Evolutionary conservation across 1,284 basidiomycete genomes (phyloP), one percentile per base, ranked within the genome.

Genomic region (Peniophora sp.): DNA sequence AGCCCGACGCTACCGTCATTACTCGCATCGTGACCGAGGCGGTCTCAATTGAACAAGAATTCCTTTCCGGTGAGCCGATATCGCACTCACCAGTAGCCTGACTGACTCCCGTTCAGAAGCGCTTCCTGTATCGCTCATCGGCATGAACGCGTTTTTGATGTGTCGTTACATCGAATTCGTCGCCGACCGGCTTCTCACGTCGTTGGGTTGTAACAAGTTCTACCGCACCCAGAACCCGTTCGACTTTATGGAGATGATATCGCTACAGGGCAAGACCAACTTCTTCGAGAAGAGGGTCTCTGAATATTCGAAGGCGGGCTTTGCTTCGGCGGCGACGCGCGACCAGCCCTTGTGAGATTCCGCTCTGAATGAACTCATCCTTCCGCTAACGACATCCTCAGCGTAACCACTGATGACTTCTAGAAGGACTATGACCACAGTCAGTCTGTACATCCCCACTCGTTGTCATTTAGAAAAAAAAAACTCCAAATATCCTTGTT

Each of bases 81-180:
- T 41, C n/a, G 65, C 53, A 24, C 22, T 51, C 24, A 8, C 10
- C 23, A 36, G 10, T 18, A n/a, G 15, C 22, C 11, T 24, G 22
- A 36, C 34, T 32, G 6, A 14, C 11, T 11, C 15, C 24, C 42
- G 22, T 10, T 14, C 48, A 85, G 85, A 87, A 64, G 85, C 88
- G 2, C 72, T 91, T 5, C 86, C 88, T 2, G 78, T 81, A 15
- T 72, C 70, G 2, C 72, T 90, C 47, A 91, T 91, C 49, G 88
- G 87, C 55, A 95, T 94, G 88, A 94, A 94, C 62, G 68, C 85
- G 2, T 78, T 75, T 47, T 75, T 93, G 49, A 94, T 95, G 92
- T 80, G 85, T 64, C 92, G 92, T 63, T 99, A 98, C 74, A 97
- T 98, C 55, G 90, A 97, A 68, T 98, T 97, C 60, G 93, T 97